Conservation (phyloP, 208 protist species). For the Leishmania mexicana region DNA sequence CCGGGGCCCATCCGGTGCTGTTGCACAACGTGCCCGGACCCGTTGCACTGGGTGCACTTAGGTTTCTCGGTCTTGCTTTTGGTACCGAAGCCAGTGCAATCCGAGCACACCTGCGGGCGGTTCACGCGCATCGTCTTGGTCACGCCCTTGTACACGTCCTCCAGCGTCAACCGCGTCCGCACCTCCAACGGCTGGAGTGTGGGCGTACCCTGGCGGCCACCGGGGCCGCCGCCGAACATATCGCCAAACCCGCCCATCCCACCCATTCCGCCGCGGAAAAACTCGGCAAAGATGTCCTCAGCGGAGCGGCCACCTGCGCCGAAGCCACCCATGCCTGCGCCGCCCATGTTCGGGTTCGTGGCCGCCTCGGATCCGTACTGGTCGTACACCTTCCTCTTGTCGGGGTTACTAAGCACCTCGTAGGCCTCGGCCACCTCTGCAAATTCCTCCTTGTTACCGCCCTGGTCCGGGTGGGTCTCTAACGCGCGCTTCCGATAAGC, state of each 20-base stretch:
- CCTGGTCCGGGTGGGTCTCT: slow-evolving; percentile 92
- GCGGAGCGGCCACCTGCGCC: slow-evolving; percentile 64
- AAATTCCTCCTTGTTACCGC: slow-evolving; percentile 93
- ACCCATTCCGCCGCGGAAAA: slow-evolving; percentile 83
- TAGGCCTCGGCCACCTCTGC: slow-evolving; percentile 95
- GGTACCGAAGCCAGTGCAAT: slow-evolving; percentile 87
- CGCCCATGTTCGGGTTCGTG: slow-evolving; percentile 64
- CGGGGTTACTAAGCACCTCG: slow-evolving; percentile 95
- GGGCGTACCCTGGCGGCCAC: slow-evolving; percentile 39
- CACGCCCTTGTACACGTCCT: slow-evolving; percentile 87
- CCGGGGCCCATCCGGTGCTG: slow-evolving; percentile 95
- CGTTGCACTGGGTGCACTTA: slow-evolving; percentile 93
- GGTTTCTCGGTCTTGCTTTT: slow-evolving; percentile 90
- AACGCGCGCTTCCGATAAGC: slow-evolving; percentile 92
- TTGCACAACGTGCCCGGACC: slow-evolving; percentile 92
- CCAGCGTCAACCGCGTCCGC: slow-evolving; percentile 73
- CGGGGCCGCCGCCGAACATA: slow-evolving; percentile 63
- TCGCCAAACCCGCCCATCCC: slow-evolving; percentile 82
- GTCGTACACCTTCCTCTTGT: slow-evolving; percentile 98
- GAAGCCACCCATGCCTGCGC: slow-evolving; percentile 47
- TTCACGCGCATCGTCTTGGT: slow-evolving; percentile 81
- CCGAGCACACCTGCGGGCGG: slow-evolving; percentile 83
- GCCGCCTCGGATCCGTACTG: slow-evolving; percentile 92
- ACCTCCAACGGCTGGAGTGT: slow-evolving; percentile 83
- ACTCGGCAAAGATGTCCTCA: slow-evolving; percentile 93